Evolutionary conservation across 352 stramenopile species (phyloP), one percentile per base, ranked within the genome.

Genomic region (Globisporangium nunn): DNA sequence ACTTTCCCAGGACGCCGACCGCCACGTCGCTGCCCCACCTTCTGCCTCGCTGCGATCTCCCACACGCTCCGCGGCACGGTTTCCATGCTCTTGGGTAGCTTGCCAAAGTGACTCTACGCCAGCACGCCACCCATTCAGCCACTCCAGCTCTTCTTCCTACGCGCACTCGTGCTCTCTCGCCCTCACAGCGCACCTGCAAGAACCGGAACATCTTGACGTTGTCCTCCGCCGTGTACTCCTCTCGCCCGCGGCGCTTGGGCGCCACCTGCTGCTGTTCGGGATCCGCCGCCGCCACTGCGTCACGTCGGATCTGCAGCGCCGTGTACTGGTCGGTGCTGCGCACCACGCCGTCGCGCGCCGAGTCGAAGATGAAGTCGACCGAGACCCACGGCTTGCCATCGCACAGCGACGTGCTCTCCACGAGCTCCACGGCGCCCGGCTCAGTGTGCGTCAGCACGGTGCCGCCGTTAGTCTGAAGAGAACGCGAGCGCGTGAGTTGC

Each of bases 201-300:
- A 74, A 87, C 39, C 67, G 50, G 37, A 87, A 51, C 75, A 89
- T 83, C 33, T 64, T 59, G 10, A 67, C 79, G 37, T 82, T 61
- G 4, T 87, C 75, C 31, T 70, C 54, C 0, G 52, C 23, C 10
- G 74, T 73, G 63, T 81, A 88, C n/a, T 30, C 39, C 18, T 59
- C 6, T 28, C 52, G 30, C 2, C 56, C 49, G 35, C 29, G 30
- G 40, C 43, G 40, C 43, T 50, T 62, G 11, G 57, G 43, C 33
- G 47, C 23, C 10, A 15, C 17, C 2, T 28, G 12, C 29, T 41
- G 11, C 47, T 40, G 29, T 2, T 17, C 6, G 30, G 28, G 2
- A 6, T 11, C 43, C 14, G 31, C 33, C 3, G 11, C 17, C 17
- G 33, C 10, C n/a, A 5, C 52, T 12, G 5, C 37, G 37, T 28